Evolutionary conservation across 1,284 basidiomycete species (phyloP), one percentile per base, ranked within the genome.

Genomic region (Schizopora paradoxa): DNA sequence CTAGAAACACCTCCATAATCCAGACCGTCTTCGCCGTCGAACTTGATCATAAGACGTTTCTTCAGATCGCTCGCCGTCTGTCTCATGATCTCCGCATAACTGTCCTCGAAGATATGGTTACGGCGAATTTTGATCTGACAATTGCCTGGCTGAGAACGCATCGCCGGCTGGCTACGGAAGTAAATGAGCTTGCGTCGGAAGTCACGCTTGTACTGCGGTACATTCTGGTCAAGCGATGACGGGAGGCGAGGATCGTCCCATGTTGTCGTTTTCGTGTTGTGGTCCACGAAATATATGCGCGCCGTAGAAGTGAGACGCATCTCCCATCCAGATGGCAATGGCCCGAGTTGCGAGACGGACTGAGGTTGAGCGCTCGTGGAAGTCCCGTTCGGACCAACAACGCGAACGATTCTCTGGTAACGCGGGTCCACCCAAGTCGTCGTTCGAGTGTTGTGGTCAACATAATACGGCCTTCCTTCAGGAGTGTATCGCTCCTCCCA

Each of bases 151-250:
- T 84, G 77, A 19, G 82, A 78, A 50, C 94, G 82, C 72, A 99
- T 86, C 43, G 92, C 92, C 33, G 94, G 95, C 66, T 99, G 96
- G 58, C 87, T 92, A 52, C 96, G 80, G 82, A 99, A 99, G 74
- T 99, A 99, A 58, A 99, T 92, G 49, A 99, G 82, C 72, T 99
- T 99, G 58, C 95, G 72, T 56, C 95, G 76, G 73, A 99, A 99
- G 74, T 99, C 96, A 51, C 96, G 89, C 75, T 99, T 99, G 75
- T 98, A 99, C 70, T 99, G 94, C 32, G 96, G 96, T 14, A 97
- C 95, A 64, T 91, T 97, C 59, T 92, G 85, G 61, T 95, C 92
- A 31, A 94, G 74, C 52, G 68, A 68, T 22, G 68, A 70, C 2
- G 78, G 77, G 56, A 79, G 57, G 44, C 92, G 80, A 5, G 88